Conservation (phyloP, 176 grass and related monocot species). For the Oryza brachyantha region DNA sequence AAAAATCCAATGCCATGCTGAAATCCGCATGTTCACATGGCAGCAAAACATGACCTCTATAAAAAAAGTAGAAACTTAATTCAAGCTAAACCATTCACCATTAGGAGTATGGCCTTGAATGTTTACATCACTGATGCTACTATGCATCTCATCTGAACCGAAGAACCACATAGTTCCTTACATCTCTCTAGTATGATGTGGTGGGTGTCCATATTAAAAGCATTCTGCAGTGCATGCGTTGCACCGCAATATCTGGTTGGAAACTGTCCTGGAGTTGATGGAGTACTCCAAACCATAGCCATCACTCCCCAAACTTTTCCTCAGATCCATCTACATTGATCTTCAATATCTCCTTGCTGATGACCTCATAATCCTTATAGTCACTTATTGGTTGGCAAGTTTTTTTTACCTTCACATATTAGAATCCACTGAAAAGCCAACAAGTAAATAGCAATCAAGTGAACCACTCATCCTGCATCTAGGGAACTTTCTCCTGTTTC, state of each 20-base stretch:
- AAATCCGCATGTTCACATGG: not conserved
- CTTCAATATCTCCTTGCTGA: not conserved
- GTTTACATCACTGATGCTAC: too few relatives aligned
- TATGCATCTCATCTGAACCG: not conserved
- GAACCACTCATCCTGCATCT: not conserved
- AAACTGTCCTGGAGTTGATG: not conserved
- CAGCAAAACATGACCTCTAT: not conserved
- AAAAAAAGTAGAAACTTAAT: not conserved
- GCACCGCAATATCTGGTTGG: not conserved
- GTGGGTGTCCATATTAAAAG: not conserved
- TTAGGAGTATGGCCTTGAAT: too few relatives aligned
- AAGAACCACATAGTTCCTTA: not conserved
- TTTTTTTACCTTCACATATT: not conserved
- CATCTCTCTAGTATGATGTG: not conserved
- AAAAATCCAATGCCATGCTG: not conserved
- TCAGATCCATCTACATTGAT: not conserved
- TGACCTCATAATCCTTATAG: not conserved
- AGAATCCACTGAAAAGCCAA: not conserved
- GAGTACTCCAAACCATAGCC: too few relatives aligned
- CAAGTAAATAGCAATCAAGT: not conserved
- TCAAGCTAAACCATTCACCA: too few relatives aligned
- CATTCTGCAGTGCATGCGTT: not conserved
- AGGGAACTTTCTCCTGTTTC: not conserved
- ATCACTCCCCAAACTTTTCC: too few relatives aligned
- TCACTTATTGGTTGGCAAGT: not conserved